These are phyloP conservation scores for Fusarium pseudonygamai DNA, from an alignment of 2,329 filamentous ascomycete genomes.

Conservation along the genomic window DNA sequence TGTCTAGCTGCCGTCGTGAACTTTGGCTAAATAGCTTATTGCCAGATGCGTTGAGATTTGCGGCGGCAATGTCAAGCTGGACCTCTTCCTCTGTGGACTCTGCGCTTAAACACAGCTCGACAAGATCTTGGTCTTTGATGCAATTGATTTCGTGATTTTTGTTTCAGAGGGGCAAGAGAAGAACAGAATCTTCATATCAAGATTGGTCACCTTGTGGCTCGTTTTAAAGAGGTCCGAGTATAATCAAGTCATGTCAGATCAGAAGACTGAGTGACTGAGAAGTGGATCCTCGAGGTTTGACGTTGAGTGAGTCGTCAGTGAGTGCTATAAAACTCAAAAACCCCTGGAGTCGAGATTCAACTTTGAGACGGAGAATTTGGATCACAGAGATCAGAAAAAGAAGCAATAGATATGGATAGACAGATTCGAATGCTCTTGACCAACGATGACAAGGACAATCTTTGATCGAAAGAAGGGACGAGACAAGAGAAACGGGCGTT, in stretches of 20 bases:
- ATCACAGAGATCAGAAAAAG: neutral
- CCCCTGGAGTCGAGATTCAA: neutral
- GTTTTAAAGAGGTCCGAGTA: slow-evolving; percentile 24
- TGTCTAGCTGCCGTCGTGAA: slow-evolving; percentile 24
- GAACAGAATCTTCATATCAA: neutral
- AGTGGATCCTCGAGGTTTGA: slow-evolving; percentile 24
- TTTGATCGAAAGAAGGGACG: slow-evolving; percentile 25
- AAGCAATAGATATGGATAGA: neutral
- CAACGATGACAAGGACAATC: neutral
- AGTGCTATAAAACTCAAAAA: slow-evolving; percentile 2
- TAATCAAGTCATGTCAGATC: slow-evolving; percentile 31
- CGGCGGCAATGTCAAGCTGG: slow-evolving; percentile 13
- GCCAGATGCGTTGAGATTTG: slow-evolving; percentile 26
- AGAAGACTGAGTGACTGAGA: slow-evolving; percentile 26
- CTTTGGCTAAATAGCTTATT: slow-evolving; percentile 28
- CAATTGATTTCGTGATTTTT: slow-evolving; percentile 2
- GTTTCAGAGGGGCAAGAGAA: neutral
- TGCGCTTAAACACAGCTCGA: slow-evolving; percentile 6
- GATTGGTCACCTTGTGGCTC: slow-evolving; percentile 5
- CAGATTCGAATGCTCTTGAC: slow-evolving; percentile 4
- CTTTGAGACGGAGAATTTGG: neutral
- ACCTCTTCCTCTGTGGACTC: slow-evolving; percentile 6
- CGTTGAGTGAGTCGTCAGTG: neutral
- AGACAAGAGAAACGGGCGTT: slow-evolving; percentile 27
- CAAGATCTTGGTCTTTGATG: slow-evolving; percentile 20